Conservation (phyloP, 371 early-diverging fungal species). For the Mortierella sp. region DNA sequence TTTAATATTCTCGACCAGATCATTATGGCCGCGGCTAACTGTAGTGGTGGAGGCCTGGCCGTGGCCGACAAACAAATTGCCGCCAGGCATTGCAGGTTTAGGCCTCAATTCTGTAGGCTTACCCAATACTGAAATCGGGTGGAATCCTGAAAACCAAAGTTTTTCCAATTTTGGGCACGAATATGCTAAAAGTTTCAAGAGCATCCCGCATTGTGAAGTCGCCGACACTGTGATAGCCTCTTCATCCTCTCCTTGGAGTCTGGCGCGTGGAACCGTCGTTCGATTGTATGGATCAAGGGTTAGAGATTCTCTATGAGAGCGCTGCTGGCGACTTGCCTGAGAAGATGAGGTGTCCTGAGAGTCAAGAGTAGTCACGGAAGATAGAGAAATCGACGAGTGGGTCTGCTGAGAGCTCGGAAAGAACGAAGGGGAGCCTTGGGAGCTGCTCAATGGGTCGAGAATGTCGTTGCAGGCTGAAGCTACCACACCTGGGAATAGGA, state of each 20-base stretch:
- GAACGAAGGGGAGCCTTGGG: neutral
- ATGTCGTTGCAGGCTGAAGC: slow-evolving; percentile 29
- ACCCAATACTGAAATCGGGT: slow-evolving; percentile 46
- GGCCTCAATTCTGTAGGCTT: slow-evolving; percentile 43
- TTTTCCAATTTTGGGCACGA: slow-evolving; percentile 39
- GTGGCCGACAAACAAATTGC: neutral
- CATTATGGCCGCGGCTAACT: neutral
- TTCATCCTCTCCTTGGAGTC: slow-evolving; percentile 24
- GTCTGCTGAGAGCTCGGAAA: neutral
- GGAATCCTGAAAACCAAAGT: slow-evolving; percentile 46
- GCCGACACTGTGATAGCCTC: slow-evolving; percentile 29
- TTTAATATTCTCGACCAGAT: neutral
- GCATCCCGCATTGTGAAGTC: slow-evolving; percentile 22
- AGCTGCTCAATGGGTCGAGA: slow-evolving; percentile 19
- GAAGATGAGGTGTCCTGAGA: neutral
- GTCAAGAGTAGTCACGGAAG: neutral
- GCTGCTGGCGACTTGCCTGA: neutral
- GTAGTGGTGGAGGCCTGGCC: neutral
- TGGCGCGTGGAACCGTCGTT: slow-evolving; percentile 14
- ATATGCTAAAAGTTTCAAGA: slow-evolving; percentile 28
- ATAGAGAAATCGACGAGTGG: slow-evolving; percentile 10
- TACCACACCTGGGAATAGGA: slow-evolving; percentile 29
- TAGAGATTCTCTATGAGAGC: slow-evolving; percentile 21
- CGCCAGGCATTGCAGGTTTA: slow-evolving; percentile 12
- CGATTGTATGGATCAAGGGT: slow-evolving; percentile 24